Evolutionary conservation across 768 basidiomycete species (phyloP), one percentile per base, ranked within the genome.

Genomic region (Lentinula raphanica): DNA sequence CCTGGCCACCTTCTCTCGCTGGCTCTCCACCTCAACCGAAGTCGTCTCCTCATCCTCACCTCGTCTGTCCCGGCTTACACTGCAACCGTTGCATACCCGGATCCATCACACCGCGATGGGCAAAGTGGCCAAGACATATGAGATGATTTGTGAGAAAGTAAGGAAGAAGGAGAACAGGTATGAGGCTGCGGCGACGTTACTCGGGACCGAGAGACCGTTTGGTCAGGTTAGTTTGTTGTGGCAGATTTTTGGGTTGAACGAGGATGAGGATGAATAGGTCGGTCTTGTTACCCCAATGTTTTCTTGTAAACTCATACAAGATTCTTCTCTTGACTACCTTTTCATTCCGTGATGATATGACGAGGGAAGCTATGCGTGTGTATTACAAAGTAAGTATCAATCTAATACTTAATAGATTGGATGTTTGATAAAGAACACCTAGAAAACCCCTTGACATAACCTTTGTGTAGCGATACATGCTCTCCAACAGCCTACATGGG

Each of bases 181-280:
- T 66, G 94, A 98, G 72, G 95, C 94, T n/a, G 90, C 86, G 15
- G 80, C 85, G 59, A 94, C 94, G 21, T 68, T 96, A 58, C 71
- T 96, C 38, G 89, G 93, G 13, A 85, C 87, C 60, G 87, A 90
- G 72, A 71, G 91, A 69, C 91, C 91, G 19, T 93, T 92, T 73
- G 92, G 91, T 53, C 87, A 89, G 67, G 79, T 85, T 28, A 80
- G 81, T 65, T 69, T 89, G 63, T 68, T 93, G 62, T 82, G 82
- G 77, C 89, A 92, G 71, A 87, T 93, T 36, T 86, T 89, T 67
- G 91, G 91, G 29, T 69, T 92, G 19, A 79, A 86, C 62, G 82
- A 81, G 55, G 71, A 62, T 46, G 59, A n/a, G n/a, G n/a, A n/a
- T n/a, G n/a, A n/a, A n/a, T n/a, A n/a, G n/a, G n/a, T n/a, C n/a